Percentiles rank a stretch among this genome's conserved stretches.
phyloP scores from a whole-genome alignment of 148 eudicot species.

The Fallopia convolvulus region DNA sequence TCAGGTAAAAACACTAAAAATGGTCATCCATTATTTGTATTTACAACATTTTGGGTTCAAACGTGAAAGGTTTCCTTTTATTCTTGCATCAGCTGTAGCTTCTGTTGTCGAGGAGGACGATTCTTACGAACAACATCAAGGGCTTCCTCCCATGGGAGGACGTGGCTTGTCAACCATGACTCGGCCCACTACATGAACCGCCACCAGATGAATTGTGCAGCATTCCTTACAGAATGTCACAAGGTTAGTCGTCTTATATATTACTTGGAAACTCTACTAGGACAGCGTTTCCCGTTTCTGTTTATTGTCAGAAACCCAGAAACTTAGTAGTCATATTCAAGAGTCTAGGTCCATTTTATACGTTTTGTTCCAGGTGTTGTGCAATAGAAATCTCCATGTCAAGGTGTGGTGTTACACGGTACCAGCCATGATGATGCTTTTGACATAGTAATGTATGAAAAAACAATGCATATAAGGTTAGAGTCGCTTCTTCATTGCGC shows the following conservation, averaged over 20 bases:
- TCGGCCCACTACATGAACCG: conserved; percentile 57
- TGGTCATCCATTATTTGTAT: not conserved
- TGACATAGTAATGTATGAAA: not conserved
- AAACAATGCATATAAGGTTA: not conserved
- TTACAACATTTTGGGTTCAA: not conserved
- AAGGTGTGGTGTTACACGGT: not conserved
- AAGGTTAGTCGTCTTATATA: not conserved
- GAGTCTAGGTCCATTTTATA: not conserved
- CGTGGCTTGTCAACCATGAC: conserved; percentile 88
- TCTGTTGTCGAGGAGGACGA: conserved; percentile 36
- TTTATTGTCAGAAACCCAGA: too few relatives aligned
- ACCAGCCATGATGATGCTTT: not conserved
- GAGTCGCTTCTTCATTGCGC: not conserved
- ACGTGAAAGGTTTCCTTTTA: not conserved
- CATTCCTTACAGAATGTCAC: not conserved
- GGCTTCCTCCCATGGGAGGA: conserved; percentile 61
- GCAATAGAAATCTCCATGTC: not conserved
- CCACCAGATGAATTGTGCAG: conserved; percentile 3
- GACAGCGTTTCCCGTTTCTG: too few relatives aligned
- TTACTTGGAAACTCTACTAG: too few relatives aligned
- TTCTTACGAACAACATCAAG: conserved; percentile 40
- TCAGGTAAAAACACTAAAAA: conserved; percentile 33
- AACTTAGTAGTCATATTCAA: not conserved
- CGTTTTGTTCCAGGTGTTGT: not conserved
- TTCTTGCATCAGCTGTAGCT: conserved; percentile 20